phyloP scores from a whole-genome alignment of 2,329 filamentous ascomycete species.

The Gliomastix tumulicola region DNA sequence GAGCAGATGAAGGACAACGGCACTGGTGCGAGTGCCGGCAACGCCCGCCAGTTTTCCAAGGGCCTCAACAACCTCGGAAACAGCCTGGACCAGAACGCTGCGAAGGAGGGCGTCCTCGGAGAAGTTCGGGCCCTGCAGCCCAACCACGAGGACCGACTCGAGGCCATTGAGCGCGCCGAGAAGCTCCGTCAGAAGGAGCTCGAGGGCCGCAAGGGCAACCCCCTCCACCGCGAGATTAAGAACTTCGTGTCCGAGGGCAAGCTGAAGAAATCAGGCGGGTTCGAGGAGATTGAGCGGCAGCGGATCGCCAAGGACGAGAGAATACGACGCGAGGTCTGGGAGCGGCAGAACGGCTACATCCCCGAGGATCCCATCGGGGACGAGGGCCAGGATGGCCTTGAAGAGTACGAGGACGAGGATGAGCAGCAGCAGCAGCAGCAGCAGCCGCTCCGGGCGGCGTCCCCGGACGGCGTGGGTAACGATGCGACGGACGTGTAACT shows the following conservation, averaged over 20 bases:
- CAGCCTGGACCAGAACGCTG: constrained; percentile 63
- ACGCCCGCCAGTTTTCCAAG: constrained; percentile 49
- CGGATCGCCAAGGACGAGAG: constrained; percentile 81
- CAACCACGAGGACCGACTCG: constrained; percentile 86
- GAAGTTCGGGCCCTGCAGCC: constrained; percentile 91
- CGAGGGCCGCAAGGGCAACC: constrained; percentile 65
- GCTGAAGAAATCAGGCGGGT: constrained; percentile 91
- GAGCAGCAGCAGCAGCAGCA: constrained; percentile 5
- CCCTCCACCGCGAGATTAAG: constrained; percentile 77
- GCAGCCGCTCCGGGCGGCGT: not conserved
- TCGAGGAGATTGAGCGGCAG: constrained; percentile 86
- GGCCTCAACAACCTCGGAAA: constrained; percentile 46
- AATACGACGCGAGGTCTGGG: constrained; percentile 74
- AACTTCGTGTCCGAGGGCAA: constrained; percentile 84
- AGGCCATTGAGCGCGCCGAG: constrained; percentile 96
- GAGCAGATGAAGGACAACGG: constrained; percentile 80
- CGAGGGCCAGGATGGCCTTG: constrained; percentile 24
- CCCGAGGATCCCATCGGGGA: constrained; percentile 34
- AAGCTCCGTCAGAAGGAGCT: constrained; percentile 86
- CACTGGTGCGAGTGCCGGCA: constrained; percentile 39
- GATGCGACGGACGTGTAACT: no score
- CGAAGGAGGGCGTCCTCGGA: constrained; percentile 85
- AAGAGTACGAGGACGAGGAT: constrained; percentile 11
- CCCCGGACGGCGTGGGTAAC: not conserved
- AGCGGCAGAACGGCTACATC: constrained; percentile 52